phyloP scores from a whole-genome alignment of 2,329 filamentous ascomycete genomes.

The Diatrype stigma region DNA sequence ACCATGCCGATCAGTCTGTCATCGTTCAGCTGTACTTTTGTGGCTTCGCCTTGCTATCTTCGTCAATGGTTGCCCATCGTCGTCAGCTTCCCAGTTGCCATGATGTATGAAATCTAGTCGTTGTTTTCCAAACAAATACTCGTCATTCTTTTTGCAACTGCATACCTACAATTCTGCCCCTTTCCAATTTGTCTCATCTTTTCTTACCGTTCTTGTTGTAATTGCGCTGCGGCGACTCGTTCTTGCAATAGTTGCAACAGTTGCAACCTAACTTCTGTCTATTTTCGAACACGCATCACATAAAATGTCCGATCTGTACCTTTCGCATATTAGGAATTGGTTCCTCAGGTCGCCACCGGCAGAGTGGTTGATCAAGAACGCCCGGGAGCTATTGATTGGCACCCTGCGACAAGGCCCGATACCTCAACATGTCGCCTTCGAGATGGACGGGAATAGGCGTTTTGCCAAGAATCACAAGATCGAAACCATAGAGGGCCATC shows the following conservation, averaged over 20 bases:
- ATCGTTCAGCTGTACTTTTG: background rate
- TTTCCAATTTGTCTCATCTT: background rate
- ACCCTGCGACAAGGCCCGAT: constrained; percentile 86
- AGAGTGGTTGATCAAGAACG: constrained; percentile 77
- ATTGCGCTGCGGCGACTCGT: background rate
- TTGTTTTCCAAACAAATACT: background rate
- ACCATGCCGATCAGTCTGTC: background rate
- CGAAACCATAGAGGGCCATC: constrained; percentile 94
- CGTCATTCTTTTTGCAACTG: background rate
- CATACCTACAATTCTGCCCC: background rate
- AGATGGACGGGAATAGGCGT: constrained; percentile 96
- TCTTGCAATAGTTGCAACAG: background rate
- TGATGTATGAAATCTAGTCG: background rate
- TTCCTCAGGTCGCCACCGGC: constrained; percentile 83
- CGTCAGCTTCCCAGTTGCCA: background rate
- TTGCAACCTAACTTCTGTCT: constrained; percentile 1
- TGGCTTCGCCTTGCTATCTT: background rate
- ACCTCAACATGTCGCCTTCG: constrained; percentile 95
- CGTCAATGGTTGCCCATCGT: background rate
- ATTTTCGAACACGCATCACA: background rate
- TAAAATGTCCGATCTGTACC: constrained; percentile 52
- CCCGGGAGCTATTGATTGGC: constrained; percentile 83
- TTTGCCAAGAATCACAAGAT: constrained; percentile 89
- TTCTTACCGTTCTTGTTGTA: background rate
- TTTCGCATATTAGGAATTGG: constrained; percentile 56